Evolutionary conservation across 371 early-diverging fungal genomes (phyloP).

Genomic region (Mortierella sp.): DNA sequence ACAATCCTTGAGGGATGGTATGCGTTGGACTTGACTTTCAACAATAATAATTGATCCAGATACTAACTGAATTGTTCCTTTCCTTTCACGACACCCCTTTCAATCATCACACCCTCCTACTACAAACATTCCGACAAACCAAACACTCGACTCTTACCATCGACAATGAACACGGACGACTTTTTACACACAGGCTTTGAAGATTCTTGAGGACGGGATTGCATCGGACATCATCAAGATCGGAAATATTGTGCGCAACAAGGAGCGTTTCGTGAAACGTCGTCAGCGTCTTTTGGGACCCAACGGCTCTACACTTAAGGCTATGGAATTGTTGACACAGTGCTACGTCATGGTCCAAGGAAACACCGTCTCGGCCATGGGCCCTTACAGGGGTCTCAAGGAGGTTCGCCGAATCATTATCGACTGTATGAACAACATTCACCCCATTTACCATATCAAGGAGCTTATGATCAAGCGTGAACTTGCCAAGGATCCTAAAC

Average conservation of each 20-base stretch:
- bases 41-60: background rate
- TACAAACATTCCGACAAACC: background rate
- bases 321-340: conserved; percentile 97
- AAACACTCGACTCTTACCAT: background rate
- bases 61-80: background rate
- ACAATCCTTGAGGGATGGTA: background rate
- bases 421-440: conserved; percentile 99
- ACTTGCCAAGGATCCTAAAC: conserved; percentile 96
- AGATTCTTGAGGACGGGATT: conserved; percentile 95
- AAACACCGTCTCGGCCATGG: conserved; percentile 98
- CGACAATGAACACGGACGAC: background rate
- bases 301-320: conserved; percentile 98
- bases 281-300: conserved; percentile 98
- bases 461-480: conserved; percentile 99
- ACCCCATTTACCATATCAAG: conserved; percentile 99
- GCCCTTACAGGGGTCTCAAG: conserved; percentile 93
- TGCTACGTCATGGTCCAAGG: conserved; percentile 99
- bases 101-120: background rate
- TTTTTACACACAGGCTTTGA: conserved; percentile 72
- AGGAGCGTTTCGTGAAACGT: conserved; percentile 98
- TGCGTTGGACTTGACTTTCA: background rate
- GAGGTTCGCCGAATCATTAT: conserved; percentile 92
- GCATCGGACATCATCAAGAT: conserved; percentile 99
- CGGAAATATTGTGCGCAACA: conserved; percentile 94
- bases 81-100: background rate